Evolutionary conservation across 2,329 filamentous ascomycete species (phyloP), one percentile per base, ranked within the genome.

Genomic region (Cordyceps militaris): DNA sequence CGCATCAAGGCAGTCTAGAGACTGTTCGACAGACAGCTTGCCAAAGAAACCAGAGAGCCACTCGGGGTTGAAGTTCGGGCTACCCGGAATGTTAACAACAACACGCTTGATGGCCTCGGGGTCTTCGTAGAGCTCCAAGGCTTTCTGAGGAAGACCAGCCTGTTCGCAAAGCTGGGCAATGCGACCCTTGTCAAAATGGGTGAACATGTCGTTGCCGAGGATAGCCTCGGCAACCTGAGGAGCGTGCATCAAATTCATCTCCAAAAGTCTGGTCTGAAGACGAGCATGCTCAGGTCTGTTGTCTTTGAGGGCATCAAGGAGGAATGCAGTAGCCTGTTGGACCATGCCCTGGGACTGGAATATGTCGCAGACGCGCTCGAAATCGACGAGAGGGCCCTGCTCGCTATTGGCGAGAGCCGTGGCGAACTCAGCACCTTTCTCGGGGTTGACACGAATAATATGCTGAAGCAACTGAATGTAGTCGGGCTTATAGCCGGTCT

Each of bases 281-380:
- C 93, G 86, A 40, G 86, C 93, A 69, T 99, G 92, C 72, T 99
- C 94, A 0, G 91, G 91, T 66, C 87, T 88, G 76, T 99, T 97
- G 65, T 94, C 91, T 73, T 96, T 94, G 34, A 99, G 82, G 2
- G 92, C 93, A 74, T 99, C 94, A 26, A 99, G 83, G 53, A 99
- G 77, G 82, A 99, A 99, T n/a, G 93, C 92, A 3, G 95, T 99
- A 8, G 93, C 93, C 73, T 96, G 91, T 71, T 97, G 95, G 51
- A 97, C 84, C 91, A 97, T 94, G 67, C 91, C 92, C 73, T 99
- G 94, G 10, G 92, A 92, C 74, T 97, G 88, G 86, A 99, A 99
- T 60, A 99, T 91, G 71, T 99, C 94, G 50, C 97, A 91, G 24
- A 97, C 92, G 48, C 93, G 90, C 70, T 96, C 91, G 58, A 97